A percentile compares a stretch with the other conserved stretches of the same genome.
These are phyloP conservation scores for Tulasnella sp. DNA, from an alignment of 768 basidiomycete genomes.

Conservation along the genomic window DNA sequence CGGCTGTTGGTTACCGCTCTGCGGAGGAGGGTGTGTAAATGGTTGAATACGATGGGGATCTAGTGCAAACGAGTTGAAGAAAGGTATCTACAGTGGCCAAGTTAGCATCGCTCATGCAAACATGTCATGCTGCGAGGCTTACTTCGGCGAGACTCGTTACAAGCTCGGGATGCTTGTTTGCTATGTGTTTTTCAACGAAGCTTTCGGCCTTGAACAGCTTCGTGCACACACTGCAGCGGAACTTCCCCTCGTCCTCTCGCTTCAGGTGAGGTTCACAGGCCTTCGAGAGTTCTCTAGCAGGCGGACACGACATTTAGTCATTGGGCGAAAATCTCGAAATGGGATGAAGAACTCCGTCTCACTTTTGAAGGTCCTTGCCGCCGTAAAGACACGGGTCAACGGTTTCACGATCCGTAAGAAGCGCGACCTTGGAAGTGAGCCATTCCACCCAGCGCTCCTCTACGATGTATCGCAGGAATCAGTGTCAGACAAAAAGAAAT, in stretches of 20 bases:
- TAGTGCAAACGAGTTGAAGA: constrained; percentile 92
- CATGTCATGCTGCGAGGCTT: constrained; percentile 22
- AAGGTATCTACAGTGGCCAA: constrained; percentile 47
- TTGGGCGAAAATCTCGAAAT: not conserved
- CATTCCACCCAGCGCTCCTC: constrained; percentile 86
- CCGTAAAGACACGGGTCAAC: constrained; percentile 83
- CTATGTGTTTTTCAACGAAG: constrained; percentile 95
- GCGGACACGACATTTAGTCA: constrained; percentile 14
- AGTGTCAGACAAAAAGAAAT: not conserved
- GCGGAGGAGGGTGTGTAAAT: constrained; percentile 63
- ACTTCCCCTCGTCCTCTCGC: constrained; percentile 95
- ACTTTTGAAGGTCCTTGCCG: constrained; percentile 87
- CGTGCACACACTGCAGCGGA: constrained; percentile 89
- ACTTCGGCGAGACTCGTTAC: constrained; percentile 81
- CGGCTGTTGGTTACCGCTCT: constrained; percentile 57
- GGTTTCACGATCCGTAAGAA: constrained; percentile 64
- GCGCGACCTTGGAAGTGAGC: constrained; percentile 75
- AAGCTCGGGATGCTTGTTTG: constrained; percentile 84
- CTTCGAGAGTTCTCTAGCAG: constrained; percentile 63
- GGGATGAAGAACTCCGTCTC: constrained; percentile 26
- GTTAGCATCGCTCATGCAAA: constrained; percentile 7
- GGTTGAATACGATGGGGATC: constrained; percentile 90
- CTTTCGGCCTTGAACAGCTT: constrained; percentile 96
- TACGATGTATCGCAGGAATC: constrained; percentile 25
- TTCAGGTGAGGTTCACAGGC: constrained; percentile 72